Evolutionary conservation across 2,329 filamentous ascomycete species (phyloP).

Genomic region (Graphilbum ipis-grandicollis): DNA sequence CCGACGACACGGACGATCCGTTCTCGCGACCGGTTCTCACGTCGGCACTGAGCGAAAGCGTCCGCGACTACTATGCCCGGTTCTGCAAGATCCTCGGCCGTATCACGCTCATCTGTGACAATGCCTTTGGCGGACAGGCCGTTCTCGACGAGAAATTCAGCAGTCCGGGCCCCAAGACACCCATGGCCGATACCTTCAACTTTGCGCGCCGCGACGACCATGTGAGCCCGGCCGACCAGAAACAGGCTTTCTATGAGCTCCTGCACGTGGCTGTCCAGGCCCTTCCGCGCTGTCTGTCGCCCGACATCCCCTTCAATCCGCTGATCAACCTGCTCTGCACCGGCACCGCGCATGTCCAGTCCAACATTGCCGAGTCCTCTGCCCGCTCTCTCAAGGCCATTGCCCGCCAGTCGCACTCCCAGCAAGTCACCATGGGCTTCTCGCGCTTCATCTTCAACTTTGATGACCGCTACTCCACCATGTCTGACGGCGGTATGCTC

Average conservation of each 20-base stretch:
- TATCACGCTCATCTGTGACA: slow-evolving; percentile 91
- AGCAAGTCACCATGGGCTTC: slow-evolving; percentile 93
- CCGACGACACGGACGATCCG: slow-evolving; percentile 35
- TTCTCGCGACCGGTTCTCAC: slow-evolving; percentile 48
- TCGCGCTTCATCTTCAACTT: slow-evolving; percentile 97
- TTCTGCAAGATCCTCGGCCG: slow-evolving; percentile 94
- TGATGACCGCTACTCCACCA: slow-evolving; percentile 90
- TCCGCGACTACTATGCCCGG: slow-evolving; percentile 69
- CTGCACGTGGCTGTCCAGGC: slow-evolving; percentile 92
- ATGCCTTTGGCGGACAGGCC: slow-evolving; percentile 91
- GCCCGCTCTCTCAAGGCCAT: slow-evolving; percentile 90
- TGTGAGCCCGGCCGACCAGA: slow-evolving; percentile 56
- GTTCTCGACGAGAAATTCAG: slow-evolving; percentile 90
- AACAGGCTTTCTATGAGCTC: slow-evolving; percentile 89
- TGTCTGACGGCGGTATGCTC: slow-evolving; percentile 94
- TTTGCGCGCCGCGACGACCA: slow-evolving; percentile 73
- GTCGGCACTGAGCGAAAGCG: slow-evolving; percentile 51
- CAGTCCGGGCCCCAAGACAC: slow-evolving; percentile 76
- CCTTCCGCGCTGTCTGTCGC: slow-evolving; percentile 79
- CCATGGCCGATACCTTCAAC: slow-evolving; percentile 84
- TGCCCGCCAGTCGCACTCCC: slow-evolving; percentile 78
- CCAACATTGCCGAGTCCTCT: slow-evolving; percentile 81
- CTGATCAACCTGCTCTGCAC: slow-evolving; percentile 91
- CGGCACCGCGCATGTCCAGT: slow-evolving; percentile 86
- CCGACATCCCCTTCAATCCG: slow-evolving; percentile 81